Percentiles rank a stretch among this genome's conserved stretches.
phyloP scores from a whole-genome alignment of 192 early-diverging fungal species.

The Coemansia sp. region DNA sequence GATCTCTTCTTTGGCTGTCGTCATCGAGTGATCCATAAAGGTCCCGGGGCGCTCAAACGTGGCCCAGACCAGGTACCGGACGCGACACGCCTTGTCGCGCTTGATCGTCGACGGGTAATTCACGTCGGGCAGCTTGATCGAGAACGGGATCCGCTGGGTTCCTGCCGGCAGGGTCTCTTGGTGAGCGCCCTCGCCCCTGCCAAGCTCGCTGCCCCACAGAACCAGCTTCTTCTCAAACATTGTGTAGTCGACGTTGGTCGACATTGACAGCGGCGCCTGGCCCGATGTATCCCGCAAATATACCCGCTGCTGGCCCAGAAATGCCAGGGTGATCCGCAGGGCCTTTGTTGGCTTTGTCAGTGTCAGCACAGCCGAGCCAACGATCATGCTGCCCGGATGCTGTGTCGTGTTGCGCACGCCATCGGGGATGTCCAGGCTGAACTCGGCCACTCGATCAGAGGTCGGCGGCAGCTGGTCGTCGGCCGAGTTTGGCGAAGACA shows the following conservation, averaged over 20 bases:
- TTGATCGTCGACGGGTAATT: conserved; percentile 32
- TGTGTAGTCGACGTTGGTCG: conserved; percentile 7
- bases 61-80: conserved; percentile 32
- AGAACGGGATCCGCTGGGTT: conserved; percentile 28
- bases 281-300: conserved; percentile 11
- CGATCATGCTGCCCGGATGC: conserved; percentile 19
- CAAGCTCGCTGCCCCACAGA: conserved; percentile 15
- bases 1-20: conserved; percentile 19
- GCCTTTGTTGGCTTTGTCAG: conserved; percentile 35
- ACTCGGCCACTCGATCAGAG: conserved; percentile 31
- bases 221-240: conserved; percentile 26
- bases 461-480: conserved; percentile 34
- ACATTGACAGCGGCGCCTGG: conserved; percentile 1
- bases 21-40: conserved; percentile 12
- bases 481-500: too few species aligned
- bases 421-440: conserved; percentile 28
- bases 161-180: conserved; percentile 22
- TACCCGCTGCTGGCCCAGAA: conserved; percentile 28
- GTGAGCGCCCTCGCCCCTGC: not conserved
- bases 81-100: conserved; percentile 19
- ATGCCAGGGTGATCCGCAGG: conserved; percentile 15
- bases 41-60: conserved; percentile 24
- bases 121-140: conserved; percentile 18
- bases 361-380: conserved; percentile 29
- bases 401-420: conserved; percentile 37